Percentiles rank a stretch among this genome's conserved stretches.
Conservation (phyloP, 495 filamentous ascomycete genomes). For the Aspergillus cristatus region DNA sequence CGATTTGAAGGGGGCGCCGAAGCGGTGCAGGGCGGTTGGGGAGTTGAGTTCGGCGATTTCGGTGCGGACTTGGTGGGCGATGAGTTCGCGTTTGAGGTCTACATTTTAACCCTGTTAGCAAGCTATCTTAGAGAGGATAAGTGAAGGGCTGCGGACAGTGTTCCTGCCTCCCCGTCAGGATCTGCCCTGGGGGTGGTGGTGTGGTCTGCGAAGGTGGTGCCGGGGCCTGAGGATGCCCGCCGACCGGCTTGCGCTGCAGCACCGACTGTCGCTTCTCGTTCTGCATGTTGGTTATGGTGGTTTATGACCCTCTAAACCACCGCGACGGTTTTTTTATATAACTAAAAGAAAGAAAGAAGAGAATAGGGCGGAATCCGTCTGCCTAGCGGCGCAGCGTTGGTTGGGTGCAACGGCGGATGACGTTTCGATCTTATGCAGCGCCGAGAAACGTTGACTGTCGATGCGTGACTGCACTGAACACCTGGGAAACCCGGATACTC, state of each 20-base stretch:
- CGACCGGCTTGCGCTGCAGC: too few relatives aligned
- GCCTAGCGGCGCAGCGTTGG: too few relatives aligned
- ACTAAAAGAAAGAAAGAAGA: neutral
- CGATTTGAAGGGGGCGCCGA: slow-evolving; percentile 90
- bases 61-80: slow-evolving; percentile 76
- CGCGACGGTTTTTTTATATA: too few relatives aligned
- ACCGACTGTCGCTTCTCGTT: too few relatives aligned
- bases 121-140: neutral
- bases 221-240: too few relatives aligned
- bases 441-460: too few relatives aligned
- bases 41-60: slow-evolving; percentile 90
- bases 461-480: too few relatives aligned
- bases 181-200: slow-evolving; percentile 34
- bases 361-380: neutral
- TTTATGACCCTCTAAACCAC: too few relatives aligned
- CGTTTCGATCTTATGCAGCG: too few relatives aligned
- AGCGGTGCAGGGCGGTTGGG: slow-evolving; percentile 86
- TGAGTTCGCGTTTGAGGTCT: slow-evolving; percentile 95
- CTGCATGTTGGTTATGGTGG: too few relatives aligned
- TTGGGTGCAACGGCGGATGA: too few relatives aligned
- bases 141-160: slow-evolving; percentile 58
- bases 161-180: slow-evolving; percentile 93
- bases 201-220: neutral
- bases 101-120: slow-evolving; percentile 1
- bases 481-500: too few relatives aligned